phyloP scores from a whole-genome alignment of 495 filamentous ascomycete genomes.

The Podospora sp. region DNA sequence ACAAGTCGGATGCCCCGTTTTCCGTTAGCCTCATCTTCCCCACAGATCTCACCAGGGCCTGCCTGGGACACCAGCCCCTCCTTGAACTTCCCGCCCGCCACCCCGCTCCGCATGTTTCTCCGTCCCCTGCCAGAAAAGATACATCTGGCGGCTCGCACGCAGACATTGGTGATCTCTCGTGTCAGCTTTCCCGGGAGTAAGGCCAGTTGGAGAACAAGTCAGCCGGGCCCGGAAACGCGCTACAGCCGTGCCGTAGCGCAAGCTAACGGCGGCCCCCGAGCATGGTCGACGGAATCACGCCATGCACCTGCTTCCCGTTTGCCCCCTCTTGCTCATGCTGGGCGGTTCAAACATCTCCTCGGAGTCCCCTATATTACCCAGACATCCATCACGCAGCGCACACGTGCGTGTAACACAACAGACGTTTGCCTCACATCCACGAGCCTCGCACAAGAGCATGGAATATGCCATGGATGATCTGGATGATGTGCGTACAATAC shows the following conservation, averaged over 20 bases:
- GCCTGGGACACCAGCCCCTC: neutral
- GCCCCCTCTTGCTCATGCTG: neutral
- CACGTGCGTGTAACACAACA: neutral
- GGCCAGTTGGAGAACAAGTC: neutral
- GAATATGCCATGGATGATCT: neutral
- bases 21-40: constrained; percentile 12
- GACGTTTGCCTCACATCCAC: neutral
- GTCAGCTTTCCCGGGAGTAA: neutral
- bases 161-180: no score
- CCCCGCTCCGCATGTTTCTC: neutral
- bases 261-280: neutral
- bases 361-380: constrained; percentile 10
- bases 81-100: neutral
- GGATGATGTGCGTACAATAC: neutral
- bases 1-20: constrained; percentile 1
- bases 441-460: neutral
- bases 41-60: constrained; percentile 21
- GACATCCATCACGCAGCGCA: neutral
- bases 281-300: constrained; percentile 6
- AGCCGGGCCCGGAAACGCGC: neutral
- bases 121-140: neutral
- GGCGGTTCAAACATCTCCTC: constrained; percentile 14
- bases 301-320: neutral
- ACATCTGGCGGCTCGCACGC: neutral
- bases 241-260: neutral